Percentiles rank a stretch among this genome's conserved stretches.
These are phyloP conservation scores for Rhizopogon vulgaris DNA, from an alignment of 768 basidiomycete genomes.

Conservation along the genomic window DNA sequence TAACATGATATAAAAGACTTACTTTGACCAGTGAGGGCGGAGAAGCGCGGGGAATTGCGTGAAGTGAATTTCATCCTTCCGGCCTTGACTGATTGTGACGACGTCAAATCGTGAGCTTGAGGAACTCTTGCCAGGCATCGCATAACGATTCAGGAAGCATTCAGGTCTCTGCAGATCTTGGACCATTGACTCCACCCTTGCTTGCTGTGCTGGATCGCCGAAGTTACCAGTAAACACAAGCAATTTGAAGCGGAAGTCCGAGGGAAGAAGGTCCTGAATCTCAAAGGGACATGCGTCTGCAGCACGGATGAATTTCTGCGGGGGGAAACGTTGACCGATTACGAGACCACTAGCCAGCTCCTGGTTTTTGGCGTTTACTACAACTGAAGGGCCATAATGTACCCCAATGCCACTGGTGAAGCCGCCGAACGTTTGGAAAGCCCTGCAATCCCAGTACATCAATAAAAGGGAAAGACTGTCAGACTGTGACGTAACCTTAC, in stretches of 20 bases:
- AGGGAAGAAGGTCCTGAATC: constrained; percentile 43
- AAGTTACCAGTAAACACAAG: constrained; percentile 40
- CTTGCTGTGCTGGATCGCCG: constrained; percentile 15
- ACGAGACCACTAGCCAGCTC: constrained; percentile 31
- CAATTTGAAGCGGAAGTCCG: constrained; percentile 45
- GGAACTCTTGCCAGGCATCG: constrained; percentile 12
- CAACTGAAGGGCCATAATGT: constrained; percentile 38
- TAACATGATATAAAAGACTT: constrained; percentile 3
- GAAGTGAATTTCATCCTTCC: constrained; percentile 29
- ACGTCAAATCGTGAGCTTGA: constrained; percentile 26
- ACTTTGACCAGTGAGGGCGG: constrained; percentile 39
- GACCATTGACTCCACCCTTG: constrained; percentile 21
- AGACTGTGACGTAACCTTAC: constrained; percentile 21
- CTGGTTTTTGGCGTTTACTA: constrained; percentile 31
- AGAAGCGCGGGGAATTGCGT: constrained; percentile 26
- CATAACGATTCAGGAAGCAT: constrained; percentile 22
- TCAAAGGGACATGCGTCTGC: constrained; percentile 42
- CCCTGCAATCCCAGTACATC: constrained; percentile 19
- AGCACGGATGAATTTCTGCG: constrained; percentile 39
- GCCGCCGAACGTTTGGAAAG: constrained; percentile 38
- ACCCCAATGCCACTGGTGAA: constrained; percentile 46
- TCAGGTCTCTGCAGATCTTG: constrained; percentile 18
- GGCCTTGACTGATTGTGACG: constrained; percentile 20
- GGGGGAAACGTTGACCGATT: constrained; percentile 46
- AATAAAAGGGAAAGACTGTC: not conserved